These are phyloP conservation scores for Mycena indigotica DNA, from an alignment of 768 basidiomycete genomes.

Conservation along the genomic window DNA sequence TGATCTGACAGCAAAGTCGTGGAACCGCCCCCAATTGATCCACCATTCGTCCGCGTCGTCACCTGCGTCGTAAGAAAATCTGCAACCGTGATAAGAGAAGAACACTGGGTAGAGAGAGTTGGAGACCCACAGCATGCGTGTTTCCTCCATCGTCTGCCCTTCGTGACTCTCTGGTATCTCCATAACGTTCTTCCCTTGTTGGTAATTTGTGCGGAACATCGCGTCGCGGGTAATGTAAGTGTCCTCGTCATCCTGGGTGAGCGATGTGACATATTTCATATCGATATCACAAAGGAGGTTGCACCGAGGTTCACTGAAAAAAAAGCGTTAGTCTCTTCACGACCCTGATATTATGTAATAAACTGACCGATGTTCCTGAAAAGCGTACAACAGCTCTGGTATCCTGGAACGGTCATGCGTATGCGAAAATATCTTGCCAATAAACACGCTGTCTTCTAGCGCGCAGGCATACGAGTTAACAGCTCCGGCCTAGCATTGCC, in stretches of 20 bases:
- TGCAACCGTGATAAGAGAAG: background rate
- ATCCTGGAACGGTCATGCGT: slow-evolving; percentile 1
- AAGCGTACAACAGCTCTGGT: slow-evolving; percentile 12
- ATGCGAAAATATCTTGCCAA: slow-evolving; percentile 17
- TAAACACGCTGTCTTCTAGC: slow-evolving; percentile 17
- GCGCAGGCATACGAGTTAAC: slow-evolving; percentile 5
- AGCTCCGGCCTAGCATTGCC: background rate
- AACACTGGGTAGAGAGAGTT: background rate
- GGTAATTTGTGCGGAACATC: background rate
- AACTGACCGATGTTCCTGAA: slow-evolving; percentile 17
- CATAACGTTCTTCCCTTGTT: background rate
- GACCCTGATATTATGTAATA: no score
- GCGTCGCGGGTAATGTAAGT: background rate
- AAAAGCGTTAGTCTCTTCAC: no score
- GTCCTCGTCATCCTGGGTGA: background rate
- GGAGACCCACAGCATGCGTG: background rate
- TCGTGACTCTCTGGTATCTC: background rate
- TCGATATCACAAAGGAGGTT: background rate
- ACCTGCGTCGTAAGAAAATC: background rate
- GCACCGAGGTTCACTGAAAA: background rate
- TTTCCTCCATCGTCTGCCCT: background rate
- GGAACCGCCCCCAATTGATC: background rate
- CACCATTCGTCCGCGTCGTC: background rate
- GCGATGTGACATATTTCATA: background rate
- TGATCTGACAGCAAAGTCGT: no score